phyloP scores from a whole-genome alignment of 148 eudicot species.

The Camellia lanceoleosa region DNA sequence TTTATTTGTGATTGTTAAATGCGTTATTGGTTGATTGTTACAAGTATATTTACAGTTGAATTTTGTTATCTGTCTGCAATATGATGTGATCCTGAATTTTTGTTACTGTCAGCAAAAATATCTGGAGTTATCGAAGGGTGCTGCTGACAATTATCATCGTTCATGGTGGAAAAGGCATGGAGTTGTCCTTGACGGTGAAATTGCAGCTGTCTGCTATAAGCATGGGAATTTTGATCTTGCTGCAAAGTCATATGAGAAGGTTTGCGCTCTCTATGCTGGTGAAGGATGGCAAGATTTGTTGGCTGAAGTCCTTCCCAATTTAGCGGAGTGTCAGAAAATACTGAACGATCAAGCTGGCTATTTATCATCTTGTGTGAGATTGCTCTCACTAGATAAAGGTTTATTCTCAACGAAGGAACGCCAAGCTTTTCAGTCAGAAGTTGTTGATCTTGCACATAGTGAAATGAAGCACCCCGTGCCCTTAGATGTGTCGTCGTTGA shows the following conservation, averaged over 20 bases:
- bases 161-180: slow-evolving; percentile 99
- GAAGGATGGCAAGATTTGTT: slow-evolving; percentile 98
- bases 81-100: background rate
- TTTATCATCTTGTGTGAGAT: slow-evolving; percentile 85
- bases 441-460: slow-evolving; percentile 78
- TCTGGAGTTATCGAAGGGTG: slow-evolving; percentile 83
- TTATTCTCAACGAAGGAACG: slow-evolving; percentile 78
- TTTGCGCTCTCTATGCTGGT: slow-evolving; percentile 94
- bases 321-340: slow-evolving; percentile 91
- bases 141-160: slow-evolving; percentile 83
- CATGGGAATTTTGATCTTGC: slow-evolving; percentile 79
- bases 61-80: background rate
- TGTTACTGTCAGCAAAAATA: slow-evolving; percentile 62
- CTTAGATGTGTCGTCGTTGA: slow-evolving; percentile 86
- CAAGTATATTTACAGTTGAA: background rate
- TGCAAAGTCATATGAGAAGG: slow-evolving; percentile 85
- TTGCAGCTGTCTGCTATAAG: slow-evolving; percentile 79
- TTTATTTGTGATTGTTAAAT: background rate
- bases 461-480: slow-evolving; percentile 95
- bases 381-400: slow-evolving; percentile 81
- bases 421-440: slow-evolving; percentile 85
- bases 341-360: slow-evolving; percentile 94
- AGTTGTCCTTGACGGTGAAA: slow-evolving; percentile 97
- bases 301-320: slow-evolving; percentile 92
- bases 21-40: background rate